Evolutionary conservation across 116 monocot species (phyloP).

Genomic region (Iris pallida): DNA sequence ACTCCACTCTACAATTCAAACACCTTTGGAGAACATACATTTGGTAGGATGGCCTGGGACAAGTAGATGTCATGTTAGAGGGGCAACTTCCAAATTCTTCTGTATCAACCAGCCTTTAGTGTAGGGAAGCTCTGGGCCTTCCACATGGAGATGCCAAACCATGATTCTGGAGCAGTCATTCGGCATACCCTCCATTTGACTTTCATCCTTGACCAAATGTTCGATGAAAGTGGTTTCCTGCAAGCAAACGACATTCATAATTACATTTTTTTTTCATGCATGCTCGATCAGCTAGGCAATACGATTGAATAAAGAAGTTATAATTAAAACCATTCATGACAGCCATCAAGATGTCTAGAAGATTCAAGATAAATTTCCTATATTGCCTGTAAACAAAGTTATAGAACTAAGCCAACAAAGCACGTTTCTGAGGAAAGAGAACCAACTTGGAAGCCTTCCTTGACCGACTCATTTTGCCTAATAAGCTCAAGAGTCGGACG

Average conservation of each 20-base stretch:
- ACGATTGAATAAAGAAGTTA: not conserved
- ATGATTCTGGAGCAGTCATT: slow-evolving; percentile 49
- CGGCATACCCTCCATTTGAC: slow-evolving; percentile 70
- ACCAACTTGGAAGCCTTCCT: slow-evolving; percentile 46
- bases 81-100: slow-evolving; percentile 41
- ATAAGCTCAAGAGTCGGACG: slow-evolving; percentile 42
- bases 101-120: slow-evolving; percentile 49
- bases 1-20: too few species aligned
- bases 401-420: too few species aligned
- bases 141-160: slow-evolving; percentile 55
- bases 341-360: not conserved
- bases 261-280: too few species aligned
- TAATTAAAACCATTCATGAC: too few species aligned
- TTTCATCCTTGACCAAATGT: slow-evolving; percentile 67
- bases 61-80: slow-evolving; percentile 16
- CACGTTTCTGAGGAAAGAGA: slow-evolving; percentile 2
- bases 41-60: not conserved
- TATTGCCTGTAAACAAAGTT: too few species aligned
- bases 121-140: slow-evolving; percentile 37
- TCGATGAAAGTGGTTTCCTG: slow-evolving; percentile 50
- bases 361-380: too few species aligned
- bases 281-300: not conserved
- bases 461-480: slow-evolving; percentile 30
- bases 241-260: not conserved
- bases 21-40: not conserved